phyloP scores from a whole-genome alignment of 768 basidiomycete genomes.

The Lentinus tigrinus region DNA sequence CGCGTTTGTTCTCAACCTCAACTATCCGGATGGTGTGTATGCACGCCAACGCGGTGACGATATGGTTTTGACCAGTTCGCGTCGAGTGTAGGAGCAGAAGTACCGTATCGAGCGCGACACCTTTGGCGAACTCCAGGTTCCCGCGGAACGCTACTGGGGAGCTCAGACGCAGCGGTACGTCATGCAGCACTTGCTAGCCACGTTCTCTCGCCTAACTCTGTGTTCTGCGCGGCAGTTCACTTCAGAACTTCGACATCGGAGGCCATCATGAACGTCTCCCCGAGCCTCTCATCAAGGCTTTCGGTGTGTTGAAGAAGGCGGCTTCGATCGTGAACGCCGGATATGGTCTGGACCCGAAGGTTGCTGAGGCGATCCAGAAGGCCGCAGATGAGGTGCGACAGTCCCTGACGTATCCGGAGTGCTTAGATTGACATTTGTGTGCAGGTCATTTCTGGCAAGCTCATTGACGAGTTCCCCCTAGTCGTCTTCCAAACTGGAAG shows the following conservation, averaged over 20 bases:
- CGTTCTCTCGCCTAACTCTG: not conserved
- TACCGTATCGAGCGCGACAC: constrained; percentile 89
- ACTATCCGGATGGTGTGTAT: constrained; percentile 35
- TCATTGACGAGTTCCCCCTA: constrained; percentile 93
- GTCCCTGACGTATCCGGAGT: not conserved
- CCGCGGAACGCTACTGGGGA: constrained; percentile 91
- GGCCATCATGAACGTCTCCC: constrained; percentile 93
- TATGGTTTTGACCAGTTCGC: not conserved
- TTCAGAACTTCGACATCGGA: constrained; percentile 99
- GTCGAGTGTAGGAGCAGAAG: constrained; percentile 40
- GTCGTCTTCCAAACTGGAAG: constrained; percentile 99
- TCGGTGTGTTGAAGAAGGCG: constrained; percentile 96
- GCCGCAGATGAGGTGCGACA: constrained; percentile 87
- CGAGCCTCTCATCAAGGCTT: constrained; percentile 94
- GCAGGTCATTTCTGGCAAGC: constrained; percentile 95
- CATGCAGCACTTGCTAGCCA: not conserved
- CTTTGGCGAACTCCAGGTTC: constrained; percentile 92
- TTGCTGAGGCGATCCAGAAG: constrained; percentile 85
- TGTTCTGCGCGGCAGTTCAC: constrained; percentile 51
- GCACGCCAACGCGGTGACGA: not conserved
- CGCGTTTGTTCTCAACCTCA: constrained; percentile 33
- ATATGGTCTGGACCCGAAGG: constrained; percentile 87
- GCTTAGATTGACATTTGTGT: not conserved
- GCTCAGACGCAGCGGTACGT: constrained; percentile 92
- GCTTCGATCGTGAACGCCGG: constrained; percentile 85